Conservation (phyloP, 208 protist genomes). For the Naegleria fowleri region DNA sequence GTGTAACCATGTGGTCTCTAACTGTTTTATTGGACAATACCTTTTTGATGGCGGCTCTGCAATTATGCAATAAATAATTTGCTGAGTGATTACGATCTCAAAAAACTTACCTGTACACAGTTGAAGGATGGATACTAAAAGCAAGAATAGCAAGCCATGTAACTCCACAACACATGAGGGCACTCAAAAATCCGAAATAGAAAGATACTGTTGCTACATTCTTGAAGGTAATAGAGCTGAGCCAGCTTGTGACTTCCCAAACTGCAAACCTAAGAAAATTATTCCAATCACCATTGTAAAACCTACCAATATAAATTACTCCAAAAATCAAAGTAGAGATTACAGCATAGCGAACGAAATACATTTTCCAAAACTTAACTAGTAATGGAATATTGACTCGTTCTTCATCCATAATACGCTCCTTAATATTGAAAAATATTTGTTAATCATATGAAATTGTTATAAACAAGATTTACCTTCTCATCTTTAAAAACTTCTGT, state of each 20-base stretch:
- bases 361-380: not conserved
- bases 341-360: constrained; percentile 10
- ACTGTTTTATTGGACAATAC: not conserved
- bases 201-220: not conserved
- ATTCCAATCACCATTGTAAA: not conserved
- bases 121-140: not conserved
- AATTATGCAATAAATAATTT: too few relatives aligned
- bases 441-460: too few relatives aligned
- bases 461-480: too few relatives aligned
- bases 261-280: too few relatives aligned
- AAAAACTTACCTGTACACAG: not conserved
- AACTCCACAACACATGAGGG: not conserved
- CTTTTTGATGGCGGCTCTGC: not conserved
- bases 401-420: not conserved
- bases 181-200: not conserved
- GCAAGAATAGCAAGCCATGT: not conserved
- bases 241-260: not conserved
- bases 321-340: not conserved
- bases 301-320: not conserved
- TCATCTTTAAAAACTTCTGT: not conserved
- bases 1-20: not conserved
- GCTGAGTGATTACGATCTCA: too few relatives aligned
- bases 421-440: not conserved
- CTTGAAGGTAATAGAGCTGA: not conserved
- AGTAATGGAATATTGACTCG: constrained; percentile 2